phyloP scores from a whole-genome alignment of 805 yeast species.

The Monosporozyma yasuniensis region DNA sequence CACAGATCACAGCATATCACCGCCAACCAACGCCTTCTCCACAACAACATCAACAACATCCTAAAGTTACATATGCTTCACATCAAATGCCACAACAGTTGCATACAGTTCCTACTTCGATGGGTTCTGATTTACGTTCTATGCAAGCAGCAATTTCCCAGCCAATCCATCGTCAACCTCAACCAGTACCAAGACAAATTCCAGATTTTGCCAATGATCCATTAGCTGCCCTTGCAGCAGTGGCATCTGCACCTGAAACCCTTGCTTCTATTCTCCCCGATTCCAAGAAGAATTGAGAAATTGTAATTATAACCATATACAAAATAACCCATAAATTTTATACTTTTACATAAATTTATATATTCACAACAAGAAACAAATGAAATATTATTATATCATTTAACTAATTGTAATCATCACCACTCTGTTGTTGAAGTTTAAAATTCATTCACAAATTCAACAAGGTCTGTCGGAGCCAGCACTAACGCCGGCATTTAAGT shows the following conservation, averaged over 20 bases:
- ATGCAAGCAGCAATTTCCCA: not conserved
- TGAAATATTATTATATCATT: not conserved
- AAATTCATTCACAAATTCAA: too few relatives aligned
- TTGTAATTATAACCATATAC: not conserved
- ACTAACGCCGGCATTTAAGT: not conserved
- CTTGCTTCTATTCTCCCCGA: slow-evolving; percentile 10
- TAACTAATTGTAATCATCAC: too few relatives aligned
- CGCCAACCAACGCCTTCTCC: not conserved
- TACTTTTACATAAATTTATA: not conserved
- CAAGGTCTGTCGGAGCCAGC: not conserved
- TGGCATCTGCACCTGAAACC: slow-evolving; percentile 30
- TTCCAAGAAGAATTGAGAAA: not conserved
- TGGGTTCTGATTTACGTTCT: not conserved
- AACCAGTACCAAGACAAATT: slow-evolving; percentile 1
- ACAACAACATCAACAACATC: too few relatives aligned
- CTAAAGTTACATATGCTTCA: not conserved
- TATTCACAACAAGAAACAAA: not conserved
- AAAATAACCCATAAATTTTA: not conserved
- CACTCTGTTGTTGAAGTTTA: too few relatives aligned
- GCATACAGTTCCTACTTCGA: not conserved
- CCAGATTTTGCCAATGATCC: slow-evolving; percentile 29
- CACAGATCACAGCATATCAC: not conserved
- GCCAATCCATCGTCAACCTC: not conserved
- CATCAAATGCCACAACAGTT: not conserved
- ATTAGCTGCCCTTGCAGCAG: slow-evolving; percentile 31